Conservation (phyloP, 805 yeast genomes). For the Nakazawaea ernobii region DNA sequence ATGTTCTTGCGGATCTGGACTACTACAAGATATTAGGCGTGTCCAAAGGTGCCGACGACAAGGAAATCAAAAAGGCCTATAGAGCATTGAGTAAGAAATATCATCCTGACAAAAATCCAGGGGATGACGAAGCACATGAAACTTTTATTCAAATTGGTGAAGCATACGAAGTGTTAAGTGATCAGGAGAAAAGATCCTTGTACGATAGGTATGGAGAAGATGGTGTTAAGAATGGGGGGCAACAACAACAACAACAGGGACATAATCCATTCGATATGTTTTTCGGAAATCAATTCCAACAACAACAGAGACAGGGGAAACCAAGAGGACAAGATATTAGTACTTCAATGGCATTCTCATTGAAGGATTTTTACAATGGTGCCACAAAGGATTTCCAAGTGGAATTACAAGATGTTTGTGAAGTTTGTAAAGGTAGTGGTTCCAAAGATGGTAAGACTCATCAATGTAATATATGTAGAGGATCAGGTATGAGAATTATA, state of each 20-base stretch:
- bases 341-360: conserved; percentile 47
- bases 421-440: conserved; percentile 78
- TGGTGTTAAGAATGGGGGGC: conserved; percentile 58
- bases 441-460: conserved; percentile 71
- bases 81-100: conserved; percentile 74
- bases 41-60: conserved; percentile 60
- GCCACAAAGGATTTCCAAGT: conserved; percentile 51
- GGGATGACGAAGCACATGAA: conserved; percentile 75
- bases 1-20: conserved; percentile 31
- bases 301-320: conserved; percentile 26
- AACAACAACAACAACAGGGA: conserved; percentile 31
- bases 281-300: conserved; percentile 31
- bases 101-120: conserved; percentile 93
- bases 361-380: conserved; percentile 73
- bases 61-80: conserved; percentile 81
- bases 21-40: conserved; percentile 57
- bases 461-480: conserved; percentile 64
- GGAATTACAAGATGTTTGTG: conserved; percentile 70
- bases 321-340: conserved; percentile 60
- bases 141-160: conserved; percentile 88
- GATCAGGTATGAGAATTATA: conserved; percentile 63
- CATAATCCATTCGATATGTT: conserved; percentile 44
- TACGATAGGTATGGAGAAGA: conserved; percentile 79
- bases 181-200: conserved; percentile 57
- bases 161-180: conserved; percentile 83